phyloP scores from a whole-genome alignment of 148 eudicot genomes.

The Hydrangea macrophylla region DNA sequence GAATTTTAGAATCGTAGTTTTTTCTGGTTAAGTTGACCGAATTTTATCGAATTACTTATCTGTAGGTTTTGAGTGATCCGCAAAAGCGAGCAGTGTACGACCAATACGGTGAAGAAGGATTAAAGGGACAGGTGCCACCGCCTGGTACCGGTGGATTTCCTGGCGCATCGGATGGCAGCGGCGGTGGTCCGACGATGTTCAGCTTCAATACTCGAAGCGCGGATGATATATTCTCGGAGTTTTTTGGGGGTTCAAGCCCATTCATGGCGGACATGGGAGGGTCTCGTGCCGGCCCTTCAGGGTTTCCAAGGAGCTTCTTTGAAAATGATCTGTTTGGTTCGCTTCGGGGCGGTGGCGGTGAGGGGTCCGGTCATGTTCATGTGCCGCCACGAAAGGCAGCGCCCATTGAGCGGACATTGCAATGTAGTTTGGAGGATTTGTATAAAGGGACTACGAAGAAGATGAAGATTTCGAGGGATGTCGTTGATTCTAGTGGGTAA shows the following conservation, averaged over 20 bases:
- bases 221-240: constrained; percentile 9
- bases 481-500: constrained; percentile 31
- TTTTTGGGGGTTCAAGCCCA: constrained; percentile 7
- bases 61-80: constrained; percentile 26
- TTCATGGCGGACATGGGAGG: constrained; percentile 16
- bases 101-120: constrained; percentile 15
- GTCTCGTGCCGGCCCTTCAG: constrained; percentile 5
- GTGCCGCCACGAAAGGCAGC: constrained; percentile 24
- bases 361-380: constrained; percentile 11
- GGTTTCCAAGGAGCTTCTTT: constrained; percentile 16
- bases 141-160: constrained; percentile 13
- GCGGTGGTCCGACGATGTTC: neutral
- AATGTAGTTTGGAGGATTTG: constrained; percentile 31
- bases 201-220: constrained; percentile 8
- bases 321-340: constrained; percentile 19
- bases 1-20: neutral
- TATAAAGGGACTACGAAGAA: constrained; percentile 30
- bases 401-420: constrained; percentile 22
- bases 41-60: neutral
- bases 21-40: neutral
- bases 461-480: constrained; percentile 36
- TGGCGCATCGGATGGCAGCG: neutral
- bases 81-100: constrained; percentile 24
- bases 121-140: constrained; percentile 18
- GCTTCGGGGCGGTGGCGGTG: constrained; percentile 20